Conservation (phyloP, 2,329 filamentous ascomycete genomes). For the Torrubiellomyces zombiae region DNA sequence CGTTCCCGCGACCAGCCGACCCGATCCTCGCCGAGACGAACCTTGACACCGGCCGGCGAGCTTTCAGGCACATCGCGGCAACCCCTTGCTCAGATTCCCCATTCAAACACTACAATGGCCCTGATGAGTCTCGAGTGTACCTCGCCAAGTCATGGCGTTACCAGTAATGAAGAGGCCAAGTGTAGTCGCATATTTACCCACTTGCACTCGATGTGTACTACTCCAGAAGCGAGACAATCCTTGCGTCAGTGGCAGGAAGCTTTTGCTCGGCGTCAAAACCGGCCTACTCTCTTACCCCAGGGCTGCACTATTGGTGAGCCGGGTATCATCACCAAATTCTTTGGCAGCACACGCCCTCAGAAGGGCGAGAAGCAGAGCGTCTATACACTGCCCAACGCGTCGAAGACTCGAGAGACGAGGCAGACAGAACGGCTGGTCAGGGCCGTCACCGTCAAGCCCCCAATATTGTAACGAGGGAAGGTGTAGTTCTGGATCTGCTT, state of each 20-base stretch:
- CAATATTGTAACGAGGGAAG: no score
- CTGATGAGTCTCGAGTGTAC: constrained; percentile 10
- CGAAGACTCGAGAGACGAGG: no score
- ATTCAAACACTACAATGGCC: constrained; percentile 17
- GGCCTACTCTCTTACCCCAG: constrained; percentile 22
- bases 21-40: no score
- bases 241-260: constrained; percentile 30
- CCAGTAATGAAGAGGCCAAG: constrained; percentile 25
- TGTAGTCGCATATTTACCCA: constrained; percentile 26
- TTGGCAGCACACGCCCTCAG: constrained; percentile 7
- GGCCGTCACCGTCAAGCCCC: no score
- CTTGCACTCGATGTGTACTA: constrained; percentile 29
- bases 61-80: no score
- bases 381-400: no score
- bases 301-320: constrained; percentile 17
- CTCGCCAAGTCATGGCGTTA: constrained; percentile 3
- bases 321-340: constrained; percentile 12
- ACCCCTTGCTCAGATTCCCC: no score
- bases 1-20: no score
- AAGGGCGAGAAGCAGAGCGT: no score
- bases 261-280: constrained; percentile 25
- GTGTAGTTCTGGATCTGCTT: no score
- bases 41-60: no score
- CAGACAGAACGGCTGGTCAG: no score
- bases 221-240: constrained; percentile 27